Evolutionary conservation across 768 basidiomycete genomes (phyloP).

Genomic region (Hypholoma fasciculare): DNA sequence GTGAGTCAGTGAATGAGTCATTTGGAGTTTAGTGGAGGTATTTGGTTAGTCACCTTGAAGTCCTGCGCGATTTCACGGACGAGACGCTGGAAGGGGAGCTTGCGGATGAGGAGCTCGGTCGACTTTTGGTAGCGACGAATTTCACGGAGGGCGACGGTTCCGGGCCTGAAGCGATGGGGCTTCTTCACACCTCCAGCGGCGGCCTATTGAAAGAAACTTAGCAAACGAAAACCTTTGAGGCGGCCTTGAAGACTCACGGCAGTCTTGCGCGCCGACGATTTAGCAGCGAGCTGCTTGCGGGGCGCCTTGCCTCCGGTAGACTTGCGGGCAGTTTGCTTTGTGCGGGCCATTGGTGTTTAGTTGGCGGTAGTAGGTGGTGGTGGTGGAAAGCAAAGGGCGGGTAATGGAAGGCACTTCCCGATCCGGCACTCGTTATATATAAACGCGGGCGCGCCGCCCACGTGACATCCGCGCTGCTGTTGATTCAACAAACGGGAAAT

Average conservation of each 20-base stretch:
- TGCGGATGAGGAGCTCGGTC: slow-evolving; percentile 83
- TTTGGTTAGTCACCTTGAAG: too few relatives aligned
- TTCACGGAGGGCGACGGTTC: slow-evolving; percentile 90
- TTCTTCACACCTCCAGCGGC: slow-evolving; percentile 91
- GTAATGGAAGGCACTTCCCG: slow-evolving; percentile 5
- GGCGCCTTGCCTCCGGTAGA: slow-evolving; percentile 87
- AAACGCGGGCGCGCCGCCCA: slow-evolving; percentile 31
- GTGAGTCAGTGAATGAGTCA: slow-evolving; percentile 3
- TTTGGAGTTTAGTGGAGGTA: too few relatives aligned
- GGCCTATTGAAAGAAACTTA: slow-evolving; percentile 26
- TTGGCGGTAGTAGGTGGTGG: slow-evolving; percentile 16
- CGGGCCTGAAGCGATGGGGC: slow-evolving; percentile 82
- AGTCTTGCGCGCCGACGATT: slow-evolving; percentile 61
- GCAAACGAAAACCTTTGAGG: background rate
- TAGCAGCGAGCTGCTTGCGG: slow-evolving; percentile 66
- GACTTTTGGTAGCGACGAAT: slow-evolving; percentile 89
- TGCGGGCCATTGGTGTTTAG: slow-evolving; percentile 64
- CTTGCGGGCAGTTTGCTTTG: slow-evolving; percentile 88
- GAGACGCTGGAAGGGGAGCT: slow-evolving; percentile 88
- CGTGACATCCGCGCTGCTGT: slow-evolving; percentile 39
- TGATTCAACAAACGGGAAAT: slow-evolving; percentile 44
- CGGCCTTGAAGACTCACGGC: slow-evolving; percentile 34
- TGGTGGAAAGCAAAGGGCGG: slow-evolving; percentile 11
- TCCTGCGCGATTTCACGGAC: slow-evolving; percentile 91
- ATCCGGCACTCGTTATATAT: slow-evolving; percentile 14